These are phyloP conservation scores for Chaetomium strumarium DNA, from an alignment of 2,329 filamentous ascomycete genomes.

Conservation along the genomic window DNA sequence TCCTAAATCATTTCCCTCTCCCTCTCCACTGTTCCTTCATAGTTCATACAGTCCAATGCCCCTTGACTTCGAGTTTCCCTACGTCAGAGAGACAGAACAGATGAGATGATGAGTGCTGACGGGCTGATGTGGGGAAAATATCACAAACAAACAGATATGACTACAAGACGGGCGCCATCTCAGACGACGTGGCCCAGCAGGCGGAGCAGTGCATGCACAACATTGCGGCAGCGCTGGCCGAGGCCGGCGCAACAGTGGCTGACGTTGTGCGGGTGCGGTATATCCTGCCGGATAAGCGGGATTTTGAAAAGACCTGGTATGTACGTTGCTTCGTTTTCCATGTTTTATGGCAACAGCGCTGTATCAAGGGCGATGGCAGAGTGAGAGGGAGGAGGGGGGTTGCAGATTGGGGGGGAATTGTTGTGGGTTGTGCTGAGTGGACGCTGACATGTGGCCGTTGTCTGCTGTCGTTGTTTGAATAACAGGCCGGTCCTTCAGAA, in stretches of 20 bases:
- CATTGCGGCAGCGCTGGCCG: constrained; percentile 39
- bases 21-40: neutral
- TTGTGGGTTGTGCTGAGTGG: neutral
- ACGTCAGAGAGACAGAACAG: neutral
- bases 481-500: constrained; percentile 40
- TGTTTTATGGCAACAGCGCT: too few relatives aligned
- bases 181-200: constrained; percentile 41
- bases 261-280: constrained; percentile 49
- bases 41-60: too few relatives aligned
- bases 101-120: neutral
- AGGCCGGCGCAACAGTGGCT: constrained; percentile 37
- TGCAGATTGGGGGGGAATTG: neutral
- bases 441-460: neutral
- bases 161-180: constrained; percentile 42
- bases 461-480: neutral
- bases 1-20: neutral
- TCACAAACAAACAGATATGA: constrained; percentile 37
- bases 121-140: neutral
- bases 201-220: constrained; percentile 45
- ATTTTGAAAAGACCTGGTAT: constrained; percentile 42
- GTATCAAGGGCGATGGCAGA: neutral
- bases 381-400: neutral
- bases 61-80: neutral
- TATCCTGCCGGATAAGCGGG: constrained; percentile 42
- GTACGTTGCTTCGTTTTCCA: neutral